Base-by-base conservation (phyloP, 176 grass and related monocot genomes). In the Carex pumila region DNA sequence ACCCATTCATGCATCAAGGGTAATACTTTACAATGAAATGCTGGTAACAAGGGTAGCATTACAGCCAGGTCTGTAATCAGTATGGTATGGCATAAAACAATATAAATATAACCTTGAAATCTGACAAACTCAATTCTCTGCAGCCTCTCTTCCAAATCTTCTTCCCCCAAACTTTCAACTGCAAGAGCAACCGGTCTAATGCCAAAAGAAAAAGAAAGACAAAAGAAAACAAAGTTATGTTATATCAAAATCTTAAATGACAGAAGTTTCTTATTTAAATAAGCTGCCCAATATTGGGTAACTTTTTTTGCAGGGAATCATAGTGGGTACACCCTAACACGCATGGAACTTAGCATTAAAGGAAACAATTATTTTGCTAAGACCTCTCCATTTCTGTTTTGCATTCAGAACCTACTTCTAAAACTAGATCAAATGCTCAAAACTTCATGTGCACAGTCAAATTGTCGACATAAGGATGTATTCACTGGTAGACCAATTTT, bases 101-200 rank as follows among this genome's bases (percentile, higher is more conserved):
- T 47, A 18, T 45, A 11, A 71, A 71, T 45, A 19, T 10, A 71
- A 8, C 68, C 25, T 25, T 25, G 25, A 25, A 25, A 25, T 25
- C 25, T 25, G 25, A 25, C 0, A 71, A 29, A 17, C 12, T 96
- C 83, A 13, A 91, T 84, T 84, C 91, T 96, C 80, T 89, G 91
- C 61, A 93, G 6, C 85, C 89, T 93, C 84, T 91, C 94, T 86
- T 91, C 83, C 30, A 88, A 63, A 10, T 89, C 89, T 82, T 89
- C 87, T 79, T 81, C 70, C 4, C 72, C 80, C 57, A 79, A 70
- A 75, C 52, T 79, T 18, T 90, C 63, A 3, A n/a, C 73, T 61
- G 74, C 18, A 15, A 34, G 43, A 17, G 80, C 72, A 15, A n/a
- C 85, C 54, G 5, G 79, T 82, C 93, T 92, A 73, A 71, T 22